Evolutionary conservation across 1,284 basidiomycete species (phyloP).

Genomic region (Sphaerobolus stellatus): DNA sequence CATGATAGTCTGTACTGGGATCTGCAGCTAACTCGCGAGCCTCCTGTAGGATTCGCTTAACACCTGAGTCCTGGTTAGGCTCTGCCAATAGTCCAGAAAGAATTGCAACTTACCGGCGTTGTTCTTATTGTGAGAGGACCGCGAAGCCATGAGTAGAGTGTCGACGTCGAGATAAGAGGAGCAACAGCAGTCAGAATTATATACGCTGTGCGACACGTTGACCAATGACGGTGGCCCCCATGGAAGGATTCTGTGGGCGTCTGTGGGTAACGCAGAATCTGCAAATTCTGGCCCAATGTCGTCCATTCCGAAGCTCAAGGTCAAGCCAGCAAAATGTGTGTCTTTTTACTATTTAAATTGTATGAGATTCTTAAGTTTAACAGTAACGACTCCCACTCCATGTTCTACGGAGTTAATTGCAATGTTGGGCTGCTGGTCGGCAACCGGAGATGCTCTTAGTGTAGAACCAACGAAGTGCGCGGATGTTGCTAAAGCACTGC

Average conservation of each 20-base stretch:
- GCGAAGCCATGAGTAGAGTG: constrained; percentile 25
- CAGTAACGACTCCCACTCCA: constrained; percentile 55
- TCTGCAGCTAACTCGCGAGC: constrained; percentile 85
- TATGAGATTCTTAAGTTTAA: constrained; percentile 10
- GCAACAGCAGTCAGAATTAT: too few relatives aligned
- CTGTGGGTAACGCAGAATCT: too few relatives aligned
- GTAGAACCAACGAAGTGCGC: constrained; percentile 54
- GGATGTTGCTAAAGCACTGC: constrained; percentile 64
- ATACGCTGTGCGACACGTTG: too few relatives aligned
- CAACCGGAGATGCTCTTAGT: constrained; percentile 68
- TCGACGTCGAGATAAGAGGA: neutral
- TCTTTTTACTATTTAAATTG: constrained; percentile 12
- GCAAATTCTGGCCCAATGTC: too few relatives aligned
- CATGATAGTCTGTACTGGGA: constrained; percentile 78
- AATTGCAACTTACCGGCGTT: constrained; percentile 55
- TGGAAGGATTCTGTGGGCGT: too few relatives aligned
- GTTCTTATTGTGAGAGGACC: constrained; percentile 70
- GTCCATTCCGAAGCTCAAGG: too few relatives aligned
- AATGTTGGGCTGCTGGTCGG: constrained; percentile 94
- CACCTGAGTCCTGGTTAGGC: constrained; percentile 47
- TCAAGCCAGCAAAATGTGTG: constrained; percentile 12
- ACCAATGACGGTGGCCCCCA: too few relatives aligned
- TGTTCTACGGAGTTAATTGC: constrained; percentile 76
- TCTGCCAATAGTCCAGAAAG: neutral
- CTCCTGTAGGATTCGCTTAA: constrained; percentile 97